A percentile compares a stretch with the other conserved stretches of the same genome.
phyloP scores from a whole-genome alignment of 495 filamentous ascomycete species.

The Podospora didyma region DNA sequence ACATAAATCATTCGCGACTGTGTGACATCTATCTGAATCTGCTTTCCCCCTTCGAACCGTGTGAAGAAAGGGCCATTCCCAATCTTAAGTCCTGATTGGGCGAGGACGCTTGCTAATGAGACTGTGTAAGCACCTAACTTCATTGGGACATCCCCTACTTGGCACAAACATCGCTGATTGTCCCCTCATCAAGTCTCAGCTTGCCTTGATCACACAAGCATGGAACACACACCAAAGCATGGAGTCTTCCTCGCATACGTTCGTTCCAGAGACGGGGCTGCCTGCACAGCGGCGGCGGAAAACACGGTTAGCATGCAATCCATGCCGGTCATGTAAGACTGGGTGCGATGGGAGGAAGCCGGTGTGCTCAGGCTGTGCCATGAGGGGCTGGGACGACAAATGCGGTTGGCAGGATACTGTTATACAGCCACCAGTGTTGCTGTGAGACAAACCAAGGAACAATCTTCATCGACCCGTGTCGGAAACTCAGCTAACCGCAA shows the following conservation, averaged over 20 bases:
- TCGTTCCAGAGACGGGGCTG: constrained; percentile 10
- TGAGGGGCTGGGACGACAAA: constrained; percentile 19
- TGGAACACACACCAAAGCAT: background rate
- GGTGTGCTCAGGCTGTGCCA: constrained; percentile 12
- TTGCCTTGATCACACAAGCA: background rate
- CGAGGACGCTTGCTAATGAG: too few species aligned
- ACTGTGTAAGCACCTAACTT: too few species aligned
- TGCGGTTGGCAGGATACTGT: constrained; percentile 15
- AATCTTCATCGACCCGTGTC: background rate
- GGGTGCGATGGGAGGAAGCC: constrained; percentile 25
- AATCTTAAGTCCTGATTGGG: too few species aligned
- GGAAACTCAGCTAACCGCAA: background rate
- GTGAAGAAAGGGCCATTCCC: too few species aligned
- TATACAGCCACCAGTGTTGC: background rate
- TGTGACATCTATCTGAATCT: too few species aligned
- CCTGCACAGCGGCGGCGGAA: constrained; percentile 13
- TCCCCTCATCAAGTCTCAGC: background rate
- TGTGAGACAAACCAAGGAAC: background rate
- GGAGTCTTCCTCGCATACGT: background rate
- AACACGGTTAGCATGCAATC: constrained; percentile 22
- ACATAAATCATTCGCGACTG: too few species aligned
- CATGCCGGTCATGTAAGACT: constrained; percentile 22
- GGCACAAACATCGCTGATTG: too few species aligned
- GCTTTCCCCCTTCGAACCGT: too few species aligned
- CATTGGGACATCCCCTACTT: too few species aligned